Conservation (phyloP, 768 basidiomycete genomes). For the Brasilioporus rufonigricans region DNA sequence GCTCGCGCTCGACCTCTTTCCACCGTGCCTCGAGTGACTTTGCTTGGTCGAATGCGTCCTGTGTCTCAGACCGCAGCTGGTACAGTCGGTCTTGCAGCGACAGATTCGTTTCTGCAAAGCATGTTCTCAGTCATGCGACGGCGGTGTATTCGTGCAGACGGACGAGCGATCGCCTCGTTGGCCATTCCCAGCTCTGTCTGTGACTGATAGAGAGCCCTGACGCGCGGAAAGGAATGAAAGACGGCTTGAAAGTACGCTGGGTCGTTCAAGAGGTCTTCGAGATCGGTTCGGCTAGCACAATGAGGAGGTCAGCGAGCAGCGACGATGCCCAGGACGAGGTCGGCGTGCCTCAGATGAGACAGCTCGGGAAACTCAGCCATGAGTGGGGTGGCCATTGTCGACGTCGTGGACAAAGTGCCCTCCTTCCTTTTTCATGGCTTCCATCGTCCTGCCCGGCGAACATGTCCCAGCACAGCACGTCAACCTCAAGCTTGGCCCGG, state of each 20-base stretch:
- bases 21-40: constrained; percentile 77
- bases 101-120: constrained; percentile 64
- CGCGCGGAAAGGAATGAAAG: constrained; percentile 74
- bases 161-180: constrained; percentile 85
- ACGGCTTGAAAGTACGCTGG: constrained; percentile 83
- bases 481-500: constrained; percentile 86
- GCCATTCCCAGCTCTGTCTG: constrained; percentile 79
- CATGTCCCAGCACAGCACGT: constrained; percentile 67
- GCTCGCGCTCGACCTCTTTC: constrained; percentile 86
- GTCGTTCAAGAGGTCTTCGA: constrained; percentile 86
- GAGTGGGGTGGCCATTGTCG: constrained; percentile 39
- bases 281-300: constrained; percentile 69
- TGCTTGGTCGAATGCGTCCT: constrained; percentile 86
- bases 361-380: constrained; percentile 71
- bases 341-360: constrained; percentile 63
- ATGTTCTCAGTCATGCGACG: constrained; percentile 6
- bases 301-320: constrained; percentile 8
- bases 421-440: constrained; percentile 37
- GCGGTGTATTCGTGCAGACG: constrained; percentile 30
- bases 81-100: constrained; percentile 75
- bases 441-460: constrained; percentile 81
- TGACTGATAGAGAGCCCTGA: constrained; percentile 70
- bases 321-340: constrained; percentile 1
- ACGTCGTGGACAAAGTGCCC: not conserved
- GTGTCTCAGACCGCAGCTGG: constrained; percentile 73